Percentiles rank a stretch among this genome's conserved stretches.
Evolutionary conservation across 495 filamentous ascomycete genomes (phyloP).

Genomic region (Trichoderma erinaceum): DNA sequence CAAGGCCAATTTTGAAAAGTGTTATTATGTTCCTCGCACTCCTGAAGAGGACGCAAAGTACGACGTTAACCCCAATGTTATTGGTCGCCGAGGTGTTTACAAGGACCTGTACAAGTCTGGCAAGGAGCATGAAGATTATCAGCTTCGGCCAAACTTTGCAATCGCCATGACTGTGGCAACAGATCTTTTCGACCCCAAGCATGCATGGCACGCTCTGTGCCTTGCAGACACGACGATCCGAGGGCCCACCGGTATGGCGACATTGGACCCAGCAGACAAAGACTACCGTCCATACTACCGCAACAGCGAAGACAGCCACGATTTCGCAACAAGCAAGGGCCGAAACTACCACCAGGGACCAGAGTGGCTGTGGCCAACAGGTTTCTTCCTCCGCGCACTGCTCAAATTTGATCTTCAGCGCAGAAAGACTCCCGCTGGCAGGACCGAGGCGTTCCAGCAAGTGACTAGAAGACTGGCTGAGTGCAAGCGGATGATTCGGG

Average conservation of each 20-base stretch:
- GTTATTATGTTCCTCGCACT: slow-evolving; percentile 75
- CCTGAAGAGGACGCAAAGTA: slow-evolving; percentile 63
- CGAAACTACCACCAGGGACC: slow-evolving; percentile 98
- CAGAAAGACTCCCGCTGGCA: slow-evolving; percentile 51
- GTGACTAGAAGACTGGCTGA: slow-evolving; percentile 74
- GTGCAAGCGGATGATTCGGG: slow-evolving; percentile 70
- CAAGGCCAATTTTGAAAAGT: slow-evolving; percentile 79
- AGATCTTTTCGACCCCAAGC: slow-evolving; percentile 69
- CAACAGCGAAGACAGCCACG: slow-evolving; percentile 85
- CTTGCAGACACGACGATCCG: slow-evolving; percentile 71
- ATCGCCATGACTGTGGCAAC: slow-evolving; percentile 95
- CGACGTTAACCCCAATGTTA: slow-evolving; percentile 68
- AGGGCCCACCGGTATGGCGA: slow-evolving; percentile 91
- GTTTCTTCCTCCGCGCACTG: slow-evolving; percentile 87
- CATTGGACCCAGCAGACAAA: slow-evolving; percentile 81
- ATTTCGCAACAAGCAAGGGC: slow-evolving; percentile 87
- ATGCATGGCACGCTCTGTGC: slow-evolving; percentile 71
- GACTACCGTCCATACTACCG: slow-evolving; percentile 93
- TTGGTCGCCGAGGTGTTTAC: slow-evolving; percentile 92
- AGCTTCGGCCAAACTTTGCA: slow-evolving; percentile 87
- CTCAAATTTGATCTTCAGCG: slow-evolving; percentile 82
- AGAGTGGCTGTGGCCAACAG: slow-evolving; percentile 98
- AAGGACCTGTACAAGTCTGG: slow-evolving; percentile 91
- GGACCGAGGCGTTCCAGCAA: slow-evolving; percentile 88
- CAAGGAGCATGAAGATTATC: slow-evolving; percentile 96